Percentiles rank a stretch among this genome's conserved stretches.
These are phyloP conservation scores for Whalleya microplaca DNA, from an alignment of 2,329 filamentous ascomycete species.

Conservation along the genomic window DNA sequence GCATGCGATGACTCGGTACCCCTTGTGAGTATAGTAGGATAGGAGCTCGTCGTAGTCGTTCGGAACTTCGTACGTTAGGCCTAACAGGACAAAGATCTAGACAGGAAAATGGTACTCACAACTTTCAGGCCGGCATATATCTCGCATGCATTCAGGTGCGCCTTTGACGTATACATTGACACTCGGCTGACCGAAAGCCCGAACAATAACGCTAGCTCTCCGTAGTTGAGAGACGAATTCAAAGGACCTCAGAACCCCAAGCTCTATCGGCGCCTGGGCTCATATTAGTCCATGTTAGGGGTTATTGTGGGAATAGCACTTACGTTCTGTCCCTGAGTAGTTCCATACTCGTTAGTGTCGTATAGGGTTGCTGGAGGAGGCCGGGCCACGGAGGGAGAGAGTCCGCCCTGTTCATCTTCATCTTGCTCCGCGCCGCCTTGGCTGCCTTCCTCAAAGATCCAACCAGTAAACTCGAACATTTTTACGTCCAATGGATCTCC, in stretches of 20 bases:
- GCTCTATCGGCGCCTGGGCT: slow-evolving; percentile 66
- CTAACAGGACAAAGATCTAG: neutral
- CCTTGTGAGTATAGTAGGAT: slow-evolving; percentile 89
- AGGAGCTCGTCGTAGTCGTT: slow-evolving; percentile 87
- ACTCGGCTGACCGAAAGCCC: slow-evolving; percentile 82
- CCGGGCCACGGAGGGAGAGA: slow-evolving; percentile 86
- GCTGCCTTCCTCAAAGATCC: slow-evolving; percentile 88
- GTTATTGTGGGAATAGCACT: slow-evolving; percentile 7
- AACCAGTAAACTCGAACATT: slow-evolving; percentile 97
- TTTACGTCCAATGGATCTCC: slow-evolving; percentile 95
- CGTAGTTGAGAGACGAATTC: slow-evolving; percentile 94
- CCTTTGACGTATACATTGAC: slow-evolving; percentile 94
- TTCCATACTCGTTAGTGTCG: slow-evolving; percentile 38
- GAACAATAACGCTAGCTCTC: slow-evolving; percentile 88
- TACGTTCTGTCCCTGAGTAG: slow-evolving; percentile 34
- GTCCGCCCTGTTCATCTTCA: slow-evolving; percentile 73
- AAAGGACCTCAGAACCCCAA: slow-evolving; percentile 89
- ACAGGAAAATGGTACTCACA: slow-evolving; percentile 54
- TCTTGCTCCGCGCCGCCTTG: slow-evolving; percentile 66
- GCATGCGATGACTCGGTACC: slow-evolving; percentile 94
- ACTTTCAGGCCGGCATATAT: slow-evolving; percentile 83
- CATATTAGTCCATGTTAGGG: slow-evolving; percentile 17
- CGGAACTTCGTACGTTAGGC: slow-evolving; percentile 60
- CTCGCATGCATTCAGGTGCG: slow-evolving; percentile 93
- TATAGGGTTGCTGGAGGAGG: slow-evolving; percentile 69